Evolutionary conservation across 495 filamentous ascomycete species (phyloP).

Genomic region (Alectoria sarmentosa): DNA sequence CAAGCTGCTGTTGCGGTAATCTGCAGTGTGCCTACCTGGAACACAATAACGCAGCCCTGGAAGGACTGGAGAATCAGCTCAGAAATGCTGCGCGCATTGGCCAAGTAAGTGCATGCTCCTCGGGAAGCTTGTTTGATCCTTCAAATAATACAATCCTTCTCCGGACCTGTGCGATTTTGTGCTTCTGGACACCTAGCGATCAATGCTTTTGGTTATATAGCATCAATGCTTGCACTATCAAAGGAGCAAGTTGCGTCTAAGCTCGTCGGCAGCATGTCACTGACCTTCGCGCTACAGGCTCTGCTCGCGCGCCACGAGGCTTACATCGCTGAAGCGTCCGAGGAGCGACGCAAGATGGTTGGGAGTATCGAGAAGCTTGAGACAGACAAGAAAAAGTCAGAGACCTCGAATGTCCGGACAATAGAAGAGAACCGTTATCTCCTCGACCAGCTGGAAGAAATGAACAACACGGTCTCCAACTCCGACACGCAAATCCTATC

Average conservation of each 20-base stretch:
- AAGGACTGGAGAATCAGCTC: slow-evolving; percentile 79
- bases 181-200: not conserved
- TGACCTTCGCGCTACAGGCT: slow-evolving; percentile 76
- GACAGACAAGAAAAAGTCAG: slow-evolving; percentile 64
- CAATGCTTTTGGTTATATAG: not conserved
- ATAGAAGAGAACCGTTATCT: slow-evolving; percentile 74
- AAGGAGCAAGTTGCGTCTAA: not conserved
- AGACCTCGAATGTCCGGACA: slow-evolving; percentile 62
- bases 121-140: slow-evolving; percentile 7
- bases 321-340: slow-evolving; percentile 84
- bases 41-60: slow-evolving; percentile 69
- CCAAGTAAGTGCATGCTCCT: slow-evolving; percentile 52
- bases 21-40: slow-evolving; percentile 70
- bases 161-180: not conserved
- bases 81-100: slow-evolving; percentile 77
- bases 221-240: not conserved
- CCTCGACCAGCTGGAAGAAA: slow-evolving; percentile 69
- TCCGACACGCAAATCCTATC: slow-evolving; percentile 67
- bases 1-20: slow-evolving; percentile 76
- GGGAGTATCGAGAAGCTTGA: slow-evolving; percentile 69
- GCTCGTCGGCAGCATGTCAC: slow-evolving; percentile 32
- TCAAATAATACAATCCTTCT: slow-evolving; percentile 2
- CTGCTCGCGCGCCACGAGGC: slow-evolving; percentile 85
- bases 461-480: slow-evolving; percentile 66
- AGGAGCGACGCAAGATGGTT: slow-evolving; percentile 63